Percentiles rank a stretch among this genome's conserved stretches.
Evolutionary conservation across 768 basidiomycete genomes (phyloP).

Genomic region (Calvatia gigantea): DNA sequence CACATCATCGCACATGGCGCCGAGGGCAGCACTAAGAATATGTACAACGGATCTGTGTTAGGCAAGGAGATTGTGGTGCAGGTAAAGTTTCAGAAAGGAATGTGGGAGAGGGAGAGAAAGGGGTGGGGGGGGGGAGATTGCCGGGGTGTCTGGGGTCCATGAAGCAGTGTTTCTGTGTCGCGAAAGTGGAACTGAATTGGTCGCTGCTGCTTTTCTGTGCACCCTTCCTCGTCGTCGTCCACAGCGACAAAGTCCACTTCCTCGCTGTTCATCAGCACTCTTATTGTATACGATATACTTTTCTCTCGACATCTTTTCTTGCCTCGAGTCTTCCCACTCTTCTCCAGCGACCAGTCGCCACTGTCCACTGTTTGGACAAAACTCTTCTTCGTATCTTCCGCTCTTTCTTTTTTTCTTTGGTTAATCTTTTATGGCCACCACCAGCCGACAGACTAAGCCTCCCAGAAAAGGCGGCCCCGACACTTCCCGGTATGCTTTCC

Average conservation of each 20-base stretch:
- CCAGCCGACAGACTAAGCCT: conserved; percentile 62
- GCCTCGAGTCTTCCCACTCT: conserved; percentile 19
- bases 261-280: conserved; percentile 10
- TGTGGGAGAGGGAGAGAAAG: background rate
- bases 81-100: background rate
- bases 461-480: conserved; percentile 62
- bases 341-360: conserved; percentile 27
- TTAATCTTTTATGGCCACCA: conserved; percentile 51
- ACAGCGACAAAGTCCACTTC: conserved; percentile 16
- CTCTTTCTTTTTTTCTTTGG: conserved; percentile 28
- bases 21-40: background rate
- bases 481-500: conserved; percentile 42
- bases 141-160: conserved; percentile 7
- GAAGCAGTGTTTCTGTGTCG: background rate
- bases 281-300: conserved; percentile 16
- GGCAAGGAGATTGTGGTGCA: background rate
- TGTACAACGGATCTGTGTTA: background rate
- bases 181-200: conserved; percentile 8
- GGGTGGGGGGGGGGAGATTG: background rate
- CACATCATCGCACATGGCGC: background rate
- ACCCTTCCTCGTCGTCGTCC: conserved; percentile 17
- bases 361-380: conserved; percentile 37
- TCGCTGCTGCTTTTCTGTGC: conserved; percentile 8
- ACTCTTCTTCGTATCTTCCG: conserved; percentile 24
- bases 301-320: conserved; percentile 17